Percentiles rank a stretch among this genome's conserved stretches.
Evolutionary conservation across 345 rosid species (phyloP).

Genomic region (Pistacia atlantica): DNA sequence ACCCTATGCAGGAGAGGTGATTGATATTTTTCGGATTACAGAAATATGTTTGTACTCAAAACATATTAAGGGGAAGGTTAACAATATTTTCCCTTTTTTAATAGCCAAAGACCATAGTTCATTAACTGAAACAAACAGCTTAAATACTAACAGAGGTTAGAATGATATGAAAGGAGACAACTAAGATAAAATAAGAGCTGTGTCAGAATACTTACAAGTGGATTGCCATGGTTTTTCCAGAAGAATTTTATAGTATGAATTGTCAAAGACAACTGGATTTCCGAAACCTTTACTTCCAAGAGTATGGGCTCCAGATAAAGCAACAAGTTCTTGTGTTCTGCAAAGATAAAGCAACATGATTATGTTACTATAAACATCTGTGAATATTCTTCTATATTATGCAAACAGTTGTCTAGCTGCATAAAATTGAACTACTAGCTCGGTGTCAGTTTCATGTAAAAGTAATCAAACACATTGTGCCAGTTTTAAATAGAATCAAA

Average conservation of each 20-base stretch:
- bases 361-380: not conserved
- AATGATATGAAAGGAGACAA: not conserved
- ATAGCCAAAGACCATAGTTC: too few relatives aligned
- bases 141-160: too few relatives aligned
- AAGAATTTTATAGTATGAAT: conserved; percentile 83
- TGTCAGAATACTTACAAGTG: conserved; percentile 47
- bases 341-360: not conserved
- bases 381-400: not conserved
- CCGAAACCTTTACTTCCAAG: conserved; percentile 91
- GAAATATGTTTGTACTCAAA: not conserved
- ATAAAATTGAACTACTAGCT: not conserved
- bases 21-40: not conserved
- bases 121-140: too few relatives aligned
- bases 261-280: conserved; percentile 69
- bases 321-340: conserved; percentile 84
- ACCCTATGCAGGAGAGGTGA: not conserved
- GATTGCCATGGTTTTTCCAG: conserved; percentile 83
- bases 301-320: conserved; percentile 90
- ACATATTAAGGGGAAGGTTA: not conserved
- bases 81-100: not conserved
- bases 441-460: not conserved
- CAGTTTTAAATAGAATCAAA: not conserved
- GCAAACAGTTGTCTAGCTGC: not conserved
- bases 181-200: not conserved
- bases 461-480: not conserved